Evolutionary conservation across 352 stramenopile species (phyloP).

Genomic region (Blastocystis sp.): DNA sequence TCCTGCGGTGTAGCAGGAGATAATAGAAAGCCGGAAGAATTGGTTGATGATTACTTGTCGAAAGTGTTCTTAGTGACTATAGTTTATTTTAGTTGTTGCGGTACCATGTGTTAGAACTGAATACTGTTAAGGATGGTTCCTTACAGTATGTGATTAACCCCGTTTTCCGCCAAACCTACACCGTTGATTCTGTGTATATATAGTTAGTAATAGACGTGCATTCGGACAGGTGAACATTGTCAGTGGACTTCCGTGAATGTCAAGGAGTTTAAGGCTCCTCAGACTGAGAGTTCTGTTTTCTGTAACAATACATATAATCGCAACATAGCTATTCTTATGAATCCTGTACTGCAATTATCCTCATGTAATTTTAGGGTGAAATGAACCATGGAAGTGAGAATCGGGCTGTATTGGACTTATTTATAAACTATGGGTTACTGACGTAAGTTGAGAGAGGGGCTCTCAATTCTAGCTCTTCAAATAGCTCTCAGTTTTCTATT

Average conservation of each 20-base stretch:
- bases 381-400: not conserved
- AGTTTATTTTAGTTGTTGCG: slow-evolving; percentile 9
- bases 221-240: slow-evolving; percentile 6
- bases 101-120: slow-evolving; percentile 12
- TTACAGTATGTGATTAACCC: slow-evolving; percentile 14
- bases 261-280: slow-evolving; percentile 11
- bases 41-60: not conserved
- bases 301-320: slow-evolving; percentile 18
- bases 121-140: not conserved
- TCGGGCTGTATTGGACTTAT: not conserved
- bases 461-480: not conserved
- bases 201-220: not conserved
- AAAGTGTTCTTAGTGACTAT: not conserved
- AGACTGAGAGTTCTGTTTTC: not conserved
- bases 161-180: slow-evolving; percentile 18
- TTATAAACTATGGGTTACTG: not conserved
- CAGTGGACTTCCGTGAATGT: slow-evolving; percentile 2
- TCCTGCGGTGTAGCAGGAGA: not conserved
- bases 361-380: not conserved
- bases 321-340: slow-evolving; percentile 47
- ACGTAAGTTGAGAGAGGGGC: not conserved
- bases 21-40: not conserved
- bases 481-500: not conserved
- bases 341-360: not conserved
- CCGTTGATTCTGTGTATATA: not conserved